Percentiles rank a stretch among this genome's conserved stretches.
phyloP scores from a whole-genome alignment of 345 rosid species.

The Clausena lansium region DNA sequence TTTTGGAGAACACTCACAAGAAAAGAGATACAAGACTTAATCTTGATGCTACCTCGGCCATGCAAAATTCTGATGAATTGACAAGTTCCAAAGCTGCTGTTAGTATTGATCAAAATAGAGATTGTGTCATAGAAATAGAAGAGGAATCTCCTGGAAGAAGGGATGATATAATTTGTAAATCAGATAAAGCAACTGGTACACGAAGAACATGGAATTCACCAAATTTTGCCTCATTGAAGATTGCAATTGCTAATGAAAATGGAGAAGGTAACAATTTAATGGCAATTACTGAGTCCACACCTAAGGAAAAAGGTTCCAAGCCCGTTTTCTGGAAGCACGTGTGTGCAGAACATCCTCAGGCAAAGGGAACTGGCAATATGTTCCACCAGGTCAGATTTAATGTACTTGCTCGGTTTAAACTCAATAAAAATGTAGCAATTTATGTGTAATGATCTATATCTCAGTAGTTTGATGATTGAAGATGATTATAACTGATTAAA shows the following conservation, averaged over 20 bases:
- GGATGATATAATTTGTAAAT: constrained; percentile 28
- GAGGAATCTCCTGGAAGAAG: constrained; percentile 36
- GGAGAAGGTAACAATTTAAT: constrained; percentile 28
- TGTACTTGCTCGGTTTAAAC: background rate
- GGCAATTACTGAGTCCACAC: constrained; percentile 49
- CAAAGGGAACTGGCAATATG: constrained; percentile 30
- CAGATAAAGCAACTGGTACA: constrained; percentile 38
- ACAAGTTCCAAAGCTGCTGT: constrained; percentile 30
- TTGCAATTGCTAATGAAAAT: constrained; percentile 43
- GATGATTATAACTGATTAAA: background rate
- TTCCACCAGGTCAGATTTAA: constrained; percentile 46
- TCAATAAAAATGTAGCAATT: background rate
- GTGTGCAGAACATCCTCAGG: constrained; percentile 40
- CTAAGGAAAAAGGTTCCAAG: constrained; percentile 68
- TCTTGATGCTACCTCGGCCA: constrained; percentile 28
- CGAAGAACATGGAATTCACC: constrained; percentile 76
- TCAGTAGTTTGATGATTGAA: background rate
- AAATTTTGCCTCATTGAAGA: constrained; percentile 51
- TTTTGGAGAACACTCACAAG: constrained; percentile 24
- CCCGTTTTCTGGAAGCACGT: constrained; percentile 53
- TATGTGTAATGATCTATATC: background rate
- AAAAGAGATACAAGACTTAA: constrained; percentile 31
- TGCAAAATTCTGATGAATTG: constrained; percentile 23
- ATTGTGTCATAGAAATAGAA: constrained; percentile 37
- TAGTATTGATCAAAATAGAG: constrained; percentile 28